Conservation (phyloP, 176 grass and related monocot genomes). For the Musa acuminata region DNA sequence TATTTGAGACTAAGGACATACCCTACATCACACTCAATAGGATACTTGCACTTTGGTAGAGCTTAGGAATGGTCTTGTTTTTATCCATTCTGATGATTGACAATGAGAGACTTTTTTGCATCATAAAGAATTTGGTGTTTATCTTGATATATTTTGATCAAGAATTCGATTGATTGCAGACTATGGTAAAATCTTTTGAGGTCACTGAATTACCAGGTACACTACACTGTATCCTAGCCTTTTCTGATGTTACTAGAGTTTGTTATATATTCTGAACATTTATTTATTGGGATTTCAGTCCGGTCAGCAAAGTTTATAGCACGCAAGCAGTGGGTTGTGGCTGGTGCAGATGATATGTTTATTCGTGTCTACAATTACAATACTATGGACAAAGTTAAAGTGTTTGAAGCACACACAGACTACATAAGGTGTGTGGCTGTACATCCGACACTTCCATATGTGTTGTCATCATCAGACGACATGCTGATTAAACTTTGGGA, state of each 20-base stretch:
- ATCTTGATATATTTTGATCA: not conserved
- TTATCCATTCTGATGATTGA: not conserved
- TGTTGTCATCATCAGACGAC: constrained; percentile 96
- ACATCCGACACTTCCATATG: constrained; percentile 92
- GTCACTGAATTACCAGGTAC: constrained; percentile 63
- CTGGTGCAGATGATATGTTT: constrained; percentile 94
- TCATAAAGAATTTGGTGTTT: not conserved
- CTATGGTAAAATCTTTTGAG: constrained; percentile 28
- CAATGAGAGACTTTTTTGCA: not conserved
- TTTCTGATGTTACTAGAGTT: not conserved
- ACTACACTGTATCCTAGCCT: not conserved
- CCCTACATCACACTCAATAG: no score
- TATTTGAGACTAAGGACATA: no score
- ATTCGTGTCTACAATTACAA: constrained; percentile 48
- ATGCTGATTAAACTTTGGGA: constrained; percentile 99
- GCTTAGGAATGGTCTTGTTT: not conserved
- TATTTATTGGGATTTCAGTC: constrained; percentile 51
- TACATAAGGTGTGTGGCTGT: constrained; percentile 85
- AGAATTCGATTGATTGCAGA: constrained; percentile 29
- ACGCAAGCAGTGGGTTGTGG: constrained; percentile 98
- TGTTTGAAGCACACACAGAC: constrained; percentile 20
- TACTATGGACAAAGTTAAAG: constrained; percentile 21
- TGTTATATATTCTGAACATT: not conserved
- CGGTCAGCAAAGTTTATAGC: constrained; percentile 84
- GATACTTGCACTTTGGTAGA: not conserved